Conservation (phyloP, 1,284 basidiomycete genomes). For the Rugosomyces carneus region DNA sequence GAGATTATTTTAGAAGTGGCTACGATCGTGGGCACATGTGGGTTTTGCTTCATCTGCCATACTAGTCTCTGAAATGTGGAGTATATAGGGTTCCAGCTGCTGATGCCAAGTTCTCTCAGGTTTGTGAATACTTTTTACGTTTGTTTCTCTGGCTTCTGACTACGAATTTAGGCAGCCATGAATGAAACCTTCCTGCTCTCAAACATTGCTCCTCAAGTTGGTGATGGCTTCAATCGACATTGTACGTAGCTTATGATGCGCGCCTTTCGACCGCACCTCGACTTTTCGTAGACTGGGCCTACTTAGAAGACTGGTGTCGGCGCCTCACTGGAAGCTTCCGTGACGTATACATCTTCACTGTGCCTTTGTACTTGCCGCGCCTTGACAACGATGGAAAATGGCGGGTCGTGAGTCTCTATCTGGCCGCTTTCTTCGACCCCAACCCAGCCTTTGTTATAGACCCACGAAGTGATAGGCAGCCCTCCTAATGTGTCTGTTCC, state of each 20-base stretch:
- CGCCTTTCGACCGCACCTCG: neutral
- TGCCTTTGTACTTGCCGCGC: conserved; percentile 94
- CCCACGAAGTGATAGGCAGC: conserved; percentile 89
- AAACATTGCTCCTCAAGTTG: conserved; percentile 98
- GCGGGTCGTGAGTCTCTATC: conserved; percentile 68
- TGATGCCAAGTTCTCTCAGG: conserved; percentile 87
- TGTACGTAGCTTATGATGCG: conserved; percentile 47
- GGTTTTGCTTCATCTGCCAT: conserved; percentile 21
- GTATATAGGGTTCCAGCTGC: conserved; percentile 86
- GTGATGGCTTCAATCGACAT: conserved; percentile 95
- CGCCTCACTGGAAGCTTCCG: conserved; percentile 80
- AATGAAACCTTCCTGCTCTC: conserved; percentile 93
- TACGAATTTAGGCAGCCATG: conserved; percentile 72
- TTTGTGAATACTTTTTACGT: conserved; percentile 20
- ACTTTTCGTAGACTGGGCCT: conserved; percentile 78
- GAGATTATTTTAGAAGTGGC: conserved; percentile 90
- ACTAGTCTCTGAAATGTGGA: conserved; percentile 2
- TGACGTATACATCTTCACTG: conserved; percentile 96
- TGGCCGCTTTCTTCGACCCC: neutral
- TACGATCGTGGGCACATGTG: conserved; percentile 98
- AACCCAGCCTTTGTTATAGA: conserved; percentile 35
- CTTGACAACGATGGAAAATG: conserved; percentile 87
- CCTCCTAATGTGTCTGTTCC: conserved; percentile 91
- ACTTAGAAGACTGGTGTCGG: conserved; percentile 93
- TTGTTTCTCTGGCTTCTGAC: neutral